phyloP scores from a whole-genome alignment of 2,329 filamentous ascomycete species.

The Arthroderma uncinatum region DNA sequence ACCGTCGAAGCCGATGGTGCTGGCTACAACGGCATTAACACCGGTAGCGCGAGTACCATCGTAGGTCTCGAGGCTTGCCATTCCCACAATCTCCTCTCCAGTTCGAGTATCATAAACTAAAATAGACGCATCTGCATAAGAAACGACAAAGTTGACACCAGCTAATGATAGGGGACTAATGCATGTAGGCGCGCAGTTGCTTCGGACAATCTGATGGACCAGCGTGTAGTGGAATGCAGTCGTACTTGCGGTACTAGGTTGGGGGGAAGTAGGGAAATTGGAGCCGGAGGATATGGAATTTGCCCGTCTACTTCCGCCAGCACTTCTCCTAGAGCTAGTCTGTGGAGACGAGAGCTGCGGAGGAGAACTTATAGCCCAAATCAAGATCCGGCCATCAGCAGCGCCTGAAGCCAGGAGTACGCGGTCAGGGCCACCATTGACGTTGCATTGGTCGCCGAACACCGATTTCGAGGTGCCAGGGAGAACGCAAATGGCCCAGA shows the following conservation, averaged over 20 bases:
- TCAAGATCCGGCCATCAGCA: conserved; percentile 79
- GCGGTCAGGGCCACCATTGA: conserved; percentile 70
- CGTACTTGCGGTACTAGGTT: conserved; percentile 72
- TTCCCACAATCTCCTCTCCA: conserved; percentile 80
- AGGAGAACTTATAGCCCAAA: conserved; percentile 89
- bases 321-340: conserved; percentile 55
- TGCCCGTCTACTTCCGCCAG: conserved; percentile 66
- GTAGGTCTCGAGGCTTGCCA: conserved; percentile 91
- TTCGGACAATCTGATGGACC: conserved; percentile 70
- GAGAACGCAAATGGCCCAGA: conserved; percentile 90
- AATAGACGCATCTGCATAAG: conserved; percentile 80
- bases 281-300: conserved; percentile 93
- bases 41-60: conserved; percentile 72
- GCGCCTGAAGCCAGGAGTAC: conserved; percentile 84
- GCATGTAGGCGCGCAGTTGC: conserved; percentile 69
- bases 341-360: conserved; percentile 76
- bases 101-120: conserved; percentile 86
- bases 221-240: conserved; percentile 82
- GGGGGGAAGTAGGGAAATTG: conserved; percentile 79
- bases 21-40: conserved; percentile 85
- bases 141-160: conserved; percentile 84
- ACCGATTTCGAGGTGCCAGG: conserved; percentile 70
- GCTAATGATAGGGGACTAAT: conserved; percentile 77
- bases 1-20: conserved; percentile 66
- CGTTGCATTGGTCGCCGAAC: conserved; percentile 60